Base-by-base conservation (phyloP, 1,284 basidiomycete species). In the Pseudomicrostroma phylloplanum region DNA sequence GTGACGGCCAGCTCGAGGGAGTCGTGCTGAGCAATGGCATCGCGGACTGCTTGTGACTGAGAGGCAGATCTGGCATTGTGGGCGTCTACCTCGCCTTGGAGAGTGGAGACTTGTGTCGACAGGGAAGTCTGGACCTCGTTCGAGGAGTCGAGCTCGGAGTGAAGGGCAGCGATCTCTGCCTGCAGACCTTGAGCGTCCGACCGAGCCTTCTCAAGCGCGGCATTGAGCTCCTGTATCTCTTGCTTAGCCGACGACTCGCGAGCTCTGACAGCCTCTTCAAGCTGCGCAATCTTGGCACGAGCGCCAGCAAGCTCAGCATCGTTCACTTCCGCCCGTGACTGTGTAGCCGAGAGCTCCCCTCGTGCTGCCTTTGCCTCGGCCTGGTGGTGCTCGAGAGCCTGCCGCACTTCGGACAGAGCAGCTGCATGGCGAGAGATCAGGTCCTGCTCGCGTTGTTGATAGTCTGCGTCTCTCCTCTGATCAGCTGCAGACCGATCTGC, bases 1-100 rank as follows among this genome's bases (percentile, higher is more conserved):
- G 57, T 57, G 13, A 70, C 67, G 1, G 69, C 70, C 6, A 72
- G 61, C 59, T 73, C 73, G 12, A 73, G 51, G 7, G n/a, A 15
- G 21, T 54, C 51, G 21, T 54, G 26, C 21, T 26, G 15, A 19
- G 51, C 21, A 15, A 23, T 8, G 15, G 51, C 51, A 19, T 21
- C 51, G 13, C 21, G 21, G 13, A 25, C 51, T 17, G 43, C 43
- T 21, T 17, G 21, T 21, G 3, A 3, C 6, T 17, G 21, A 17
- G 43, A 48, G 30, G 30, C 30, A 36, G 30, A 36, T 9, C 30
- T 36, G 30, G 30, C 30, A 9, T 36, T 36, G 9, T 36, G 30
- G 30, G 4, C 30, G 43, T 48, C 43, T 48, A 48, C 43, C 21
- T 48, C 17, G 43, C 43, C 43, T 48, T 48, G 43, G 4, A 48